These are phyloP conservation scores for Castanea sativa DNA, from an alignment of 306 rosid genomes.

Conservation along the genomic window DNA sequence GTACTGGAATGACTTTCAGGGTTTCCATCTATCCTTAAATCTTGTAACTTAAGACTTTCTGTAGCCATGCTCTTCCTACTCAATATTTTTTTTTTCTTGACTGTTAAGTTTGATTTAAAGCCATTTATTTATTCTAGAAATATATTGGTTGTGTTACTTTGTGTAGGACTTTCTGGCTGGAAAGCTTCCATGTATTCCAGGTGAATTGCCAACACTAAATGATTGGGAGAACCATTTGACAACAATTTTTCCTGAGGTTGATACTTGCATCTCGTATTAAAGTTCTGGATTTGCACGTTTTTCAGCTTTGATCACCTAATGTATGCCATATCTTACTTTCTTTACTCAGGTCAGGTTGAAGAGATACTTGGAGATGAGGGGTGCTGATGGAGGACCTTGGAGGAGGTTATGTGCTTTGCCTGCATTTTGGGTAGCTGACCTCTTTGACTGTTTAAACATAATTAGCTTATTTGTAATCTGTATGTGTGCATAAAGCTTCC, in stretches of 20 bases:
- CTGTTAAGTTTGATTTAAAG: not conserved
- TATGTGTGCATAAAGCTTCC: conserved; percentile 7
- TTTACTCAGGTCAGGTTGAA: conserved; percentile 85
- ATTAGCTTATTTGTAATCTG: not conserved
- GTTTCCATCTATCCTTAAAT: conserved; percentile 50
- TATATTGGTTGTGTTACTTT: not conserved
- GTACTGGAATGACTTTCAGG: conserved; percentile 96
- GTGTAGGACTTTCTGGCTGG: conserved; percentile 90
- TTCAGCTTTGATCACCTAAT: conserved; percentile 20
- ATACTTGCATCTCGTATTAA: conserved; percentile 13
- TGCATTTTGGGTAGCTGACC: conserved; percentile 82
- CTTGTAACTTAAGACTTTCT: conserved; percentile 13
- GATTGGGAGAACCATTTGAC: conserved; percentile 99
- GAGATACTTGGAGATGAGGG: conserved; percentile 99
- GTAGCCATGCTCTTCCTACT: not conserved
- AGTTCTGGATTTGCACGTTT: conserved; percentile 16
- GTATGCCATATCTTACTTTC: conserved; percentile 11
- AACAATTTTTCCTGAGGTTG: conserved; percentile 93
- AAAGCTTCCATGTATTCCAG: conserved; percentile 77
- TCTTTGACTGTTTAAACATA: conserved; percentile 11
- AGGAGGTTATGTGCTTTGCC: conserved; percentile 98
- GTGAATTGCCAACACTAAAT: conserved; percentile 86
- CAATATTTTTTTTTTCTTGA: not conserved
- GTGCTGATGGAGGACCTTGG: conserved; percentile 99
- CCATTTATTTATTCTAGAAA: not conserved